These are phyloP conservation scores for Boletellus dicymbophilus DNA, from an alignment of 1,284 basidiomycete genomes.

Conservation along the genomic window DNA sequence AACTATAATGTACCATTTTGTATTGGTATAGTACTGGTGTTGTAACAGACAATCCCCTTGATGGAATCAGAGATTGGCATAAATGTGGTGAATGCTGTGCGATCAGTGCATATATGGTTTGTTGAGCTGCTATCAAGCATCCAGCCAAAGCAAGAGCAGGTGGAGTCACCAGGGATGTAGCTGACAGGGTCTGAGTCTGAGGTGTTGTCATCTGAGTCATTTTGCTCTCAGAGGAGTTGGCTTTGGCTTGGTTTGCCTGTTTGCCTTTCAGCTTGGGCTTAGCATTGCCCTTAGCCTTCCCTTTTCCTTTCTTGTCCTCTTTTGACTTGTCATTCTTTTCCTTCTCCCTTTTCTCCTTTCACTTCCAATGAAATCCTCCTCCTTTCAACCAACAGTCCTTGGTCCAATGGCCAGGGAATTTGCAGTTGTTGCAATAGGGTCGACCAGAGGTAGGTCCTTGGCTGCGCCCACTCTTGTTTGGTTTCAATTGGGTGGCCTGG, in stretches of 20 bases:
- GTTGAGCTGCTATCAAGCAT: slow-evolving; percentile 8
- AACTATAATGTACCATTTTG: no score
- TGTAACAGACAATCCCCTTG: no score
- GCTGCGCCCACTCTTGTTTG: no score
- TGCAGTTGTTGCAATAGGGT: neutral
- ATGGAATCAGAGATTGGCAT: no score
- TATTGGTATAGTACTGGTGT: no score
- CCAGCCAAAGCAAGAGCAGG: slow-evolving; percentile 6
- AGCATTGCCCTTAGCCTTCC: neutral
- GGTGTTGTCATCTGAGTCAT: neutral
- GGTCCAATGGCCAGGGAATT: neutral
- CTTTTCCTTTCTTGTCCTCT: neutral
- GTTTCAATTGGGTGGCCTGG: neutral
- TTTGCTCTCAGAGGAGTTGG: neutral
- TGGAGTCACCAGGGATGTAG: no score
- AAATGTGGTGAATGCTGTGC: slow-evolving; percentile 6
- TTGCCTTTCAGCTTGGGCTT: no score
- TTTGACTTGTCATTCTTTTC: neutral
- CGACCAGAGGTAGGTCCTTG: no score
- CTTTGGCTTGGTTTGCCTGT: neutral
- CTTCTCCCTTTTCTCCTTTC: neutral
- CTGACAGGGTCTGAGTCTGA: neutral
- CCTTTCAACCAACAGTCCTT: neutral
- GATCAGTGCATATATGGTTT: slow-evolving; percentile 10
- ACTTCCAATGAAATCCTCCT: neutral